Evolutionary conservation across 495 filamentous ascomycete genomes (phyloP), one percentile per base, ranked within the genome.

Genomic region (Penicillium atrosanguineum): DNA sequence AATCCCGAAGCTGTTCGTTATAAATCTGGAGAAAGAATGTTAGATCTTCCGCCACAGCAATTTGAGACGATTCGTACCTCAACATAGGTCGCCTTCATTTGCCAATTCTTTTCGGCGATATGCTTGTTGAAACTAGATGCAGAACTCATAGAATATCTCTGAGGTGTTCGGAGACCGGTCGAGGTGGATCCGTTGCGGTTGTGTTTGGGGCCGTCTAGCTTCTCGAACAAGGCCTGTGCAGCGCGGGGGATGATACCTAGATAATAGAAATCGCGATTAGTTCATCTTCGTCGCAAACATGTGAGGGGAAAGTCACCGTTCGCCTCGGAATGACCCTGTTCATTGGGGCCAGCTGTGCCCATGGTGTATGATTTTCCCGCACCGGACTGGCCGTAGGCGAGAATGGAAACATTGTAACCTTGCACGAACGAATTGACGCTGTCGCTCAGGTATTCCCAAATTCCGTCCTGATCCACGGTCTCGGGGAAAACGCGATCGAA

Each of bases 341-440:
- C 93, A 18, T 66, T 72, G 7, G 95, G 92, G 3, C 92, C 90
- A 3, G 94, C 88, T 1, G 94, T 99, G 38, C 94, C 94, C 94
- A 99, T 99, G 0, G 94, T 99, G 68, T 97, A 97, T 1, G 94
- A 99, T 73, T 99, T 99, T 62, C 94, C 94, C n/a, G 94, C 91
- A 36, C 94, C 94, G n/a, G 94, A 99, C 76, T 99, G 94, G 60
- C 94, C 94, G 62, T 99, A 99, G 38, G 94, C 94, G 56, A 99
- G 80, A 44, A 99, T 83, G 12, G 94, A 99, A 60, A 99, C 94
- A 86, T 99, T 99, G 79, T 97, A 99, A 37, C 94, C 94, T 67
- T 96, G 89, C 7, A 95, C 69, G 69, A 99, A 99, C 1, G 91
- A 91, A 67, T 79, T 83, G 51, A 96, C 87, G 64, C 91, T 95